These are phyloP conservation scores for Epichloe coenophiala DNA, from an alignment of 2,329 filamentous ascomycete species.

Conservation along the genomic window DNA sequence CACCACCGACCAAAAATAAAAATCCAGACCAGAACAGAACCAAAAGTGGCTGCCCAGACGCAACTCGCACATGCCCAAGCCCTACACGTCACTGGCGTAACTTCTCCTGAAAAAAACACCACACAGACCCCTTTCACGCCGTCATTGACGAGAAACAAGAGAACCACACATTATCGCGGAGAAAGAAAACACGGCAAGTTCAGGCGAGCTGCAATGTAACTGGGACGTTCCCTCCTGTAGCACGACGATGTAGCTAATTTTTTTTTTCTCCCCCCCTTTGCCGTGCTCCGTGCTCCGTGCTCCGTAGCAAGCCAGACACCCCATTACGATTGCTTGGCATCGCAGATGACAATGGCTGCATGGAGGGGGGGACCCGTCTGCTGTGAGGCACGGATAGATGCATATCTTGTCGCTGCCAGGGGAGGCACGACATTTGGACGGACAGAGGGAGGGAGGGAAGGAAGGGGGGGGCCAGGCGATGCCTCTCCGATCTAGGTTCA, in stretches of 20 bases:
- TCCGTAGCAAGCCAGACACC: neutral
- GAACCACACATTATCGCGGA: neutral
- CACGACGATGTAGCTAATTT: neutral
- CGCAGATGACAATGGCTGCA: neutral
- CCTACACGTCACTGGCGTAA: neutral
- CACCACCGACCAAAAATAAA: too few species aligned
- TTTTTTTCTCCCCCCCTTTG: neutral
- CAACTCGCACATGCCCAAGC: neutral
- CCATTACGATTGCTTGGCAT: neutral
- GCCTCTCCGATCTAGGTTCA: too few species aligned
- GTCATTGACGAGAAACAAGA: neutral
- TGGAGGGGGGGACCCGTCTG: neutral
- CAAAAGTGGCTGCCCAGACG: too few species aligned
- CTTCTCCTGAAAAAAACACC: too few species aligned
- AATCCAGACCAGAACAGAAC: too few species aligned
- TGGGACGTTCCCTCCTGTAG: neutral
- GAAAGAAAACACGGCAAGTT: neutral
- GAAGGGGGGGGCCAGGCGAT: too few species aligned
- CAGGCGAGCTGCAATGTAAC: neutral
- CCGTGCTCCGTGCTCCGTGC: too few species aligned
- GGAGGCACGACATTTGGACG: too few species aligned
- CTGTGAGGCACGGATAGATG: neutral
- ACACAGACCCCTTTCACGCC: neutral
- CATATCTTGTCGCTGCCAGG: neutral
- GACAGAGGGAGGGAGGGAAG: neutral